Base-by-base conservation (phyloP, 2,329 filamentous ascomycete species). In the Aspergillus sp. region DNA sequence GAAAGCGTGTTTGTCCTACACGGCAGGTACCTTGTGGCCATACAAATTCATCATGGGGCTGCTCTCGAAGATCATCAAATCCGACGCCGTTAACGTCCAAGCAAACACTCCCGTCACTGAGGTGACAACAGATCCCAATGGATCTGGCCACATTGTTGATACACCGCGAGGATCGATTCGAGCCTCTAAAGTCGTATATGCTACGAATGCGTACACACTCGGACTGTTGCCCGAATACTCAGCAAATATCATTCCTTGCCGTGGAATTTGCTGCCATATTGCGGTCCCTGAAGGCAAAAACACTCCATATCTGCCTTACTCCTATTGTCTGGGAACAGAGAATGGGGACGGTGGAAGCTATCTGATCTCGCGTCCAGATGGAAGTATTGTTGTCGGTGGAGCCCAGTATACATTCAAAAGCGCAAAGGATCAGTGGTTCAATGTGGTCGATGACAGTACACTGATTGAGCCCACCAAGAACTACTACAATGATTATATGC, bases 121-220 rank as follows among this genome's bases (percentile, higher is more conserved):
- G 9, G 57, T 59, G 33, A 58, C 37, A 8, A 39, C 40, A 31
- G 51, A 48, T 37, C 50, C n/a, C 54, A 59, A n/a, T 6, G 39
- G 45, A 86, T 85, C 72, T 71, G 1, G 68, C 83, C 5, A 74
- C 79, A 39, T 46, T 5, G 37, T 66, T 42, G 90, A 87, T 1
- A 65, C 62, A 0, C 65, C 75, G 0, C 80, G 88, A 26, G 90
- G 90, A 27, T 71, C 66, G 37, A 76, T 94, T 46, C 64, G 64
- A 0, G 75, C 88, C 0, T 66, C 70, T 2, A 77, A 81, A 30
- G 79, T 95, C 19, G 75, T 95, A 12, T 77, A 95, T 13, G 86
- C 88, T 5, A 91, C 88, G 1, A 95, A 95, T 59, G 90, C 75
- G 4, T 94, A 95, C 64, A 90, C 88, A 0, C 88, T 86, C 1